These are phyloP conservation scores for Quercus alba DNA, from an alignment of 306 rosid species.

Conservation along the genomic window DNA sequence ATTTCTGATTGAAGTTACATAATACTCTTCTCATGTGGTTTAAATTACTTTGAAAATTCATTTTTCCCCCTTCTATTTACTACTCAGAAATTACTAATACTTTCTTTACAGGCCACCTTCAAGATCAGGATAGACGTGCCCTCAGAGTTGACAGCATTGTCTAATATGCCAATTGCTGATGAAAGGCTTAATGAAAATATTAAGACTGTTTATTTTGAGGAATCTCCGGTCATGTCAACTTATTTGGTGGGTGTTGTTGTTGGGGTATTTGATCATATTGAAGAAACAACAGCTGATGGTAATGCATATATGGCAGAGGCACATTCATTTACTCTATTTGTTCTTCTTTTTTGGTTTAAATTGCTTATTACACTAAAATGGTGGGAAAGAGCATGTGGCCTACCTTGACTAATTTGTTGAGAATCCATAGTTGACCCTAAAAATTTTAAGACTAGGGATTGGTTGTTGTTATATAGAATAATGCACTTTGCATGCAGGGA, in stretches of 20 bases:
- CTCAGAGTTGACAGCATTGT: constrained; percentile 53
- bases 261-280: constrained; percentile 51
- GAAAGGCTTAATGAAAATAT: constrained; percentile 42
- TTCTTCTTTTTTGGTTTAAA: background rate
- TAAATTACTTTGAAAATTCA: background rate
- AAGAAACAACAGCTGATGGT: constrained; percentile 49
- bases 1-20: background rate
- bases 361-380: background rate
- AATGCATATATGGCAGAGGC: constrained; percentile 9
- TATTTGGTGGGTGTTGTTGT: constrained; percentile 62
- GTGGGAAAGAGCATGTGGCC: no score
- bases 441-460: no score
- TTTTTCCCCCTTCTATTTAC: background rate
- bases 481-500: constrained; percentile 33
- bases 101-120: constrained; percentile 51
- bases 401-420: no score
- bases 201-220: constrained; percentile 48
- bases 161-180: constrained; percentile 57
- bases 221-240: constrained; percentile 66
- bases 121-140: constrained; percentile 55
- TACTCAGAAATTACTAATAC: background rate
- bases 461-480: no score
- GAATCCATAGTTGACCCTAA: no score
- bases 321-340: background rate
- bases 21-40: background rate